Conservation (phyloP, 345 rosid species). For the Syzygium aromaticum region DNA sequence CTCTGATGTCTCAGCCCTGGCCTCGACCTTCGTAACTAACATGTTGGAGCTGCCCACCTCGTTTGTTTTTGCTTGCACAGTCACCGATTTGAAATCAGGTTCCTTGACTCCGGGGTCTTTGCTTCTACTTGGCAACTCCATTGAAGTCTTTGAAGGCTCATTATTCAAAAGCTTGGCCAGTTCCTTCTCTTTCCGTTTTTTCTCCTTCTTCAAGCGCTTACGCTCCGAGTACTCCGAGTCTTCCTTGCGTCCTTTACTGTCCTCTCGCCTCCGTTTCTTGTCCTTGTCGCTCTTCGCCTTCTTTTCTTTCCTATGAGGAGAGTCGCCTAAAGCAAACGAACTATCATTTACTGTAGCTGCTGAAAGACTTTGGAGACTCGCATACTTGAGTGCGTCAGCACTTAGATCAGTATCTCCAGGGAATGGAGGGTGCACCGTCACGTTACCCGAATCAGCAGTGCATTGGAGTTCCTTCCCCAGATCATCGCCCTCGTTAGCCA, state of each 20-base stretch:
- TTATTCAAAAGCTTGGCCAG: conserved; percentile 45
- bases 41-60: conserved; percentile 32
- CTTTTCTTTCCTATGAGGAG: conserved; percentile 31
- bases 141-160: conserved; percentile 20
- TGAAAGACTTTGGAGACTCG: conserved; percentile 59
- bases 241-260: conserved; percentile 16
- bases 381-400: conserved; percentile 41
- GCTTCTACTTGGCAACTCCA: conserved; percentile 7
- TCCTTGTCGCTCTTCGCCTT: conserved; percentile 32
- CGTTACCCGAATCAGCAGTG: conserved; percentile 86
- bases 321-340: conserved; percentile 8
- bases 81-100: conserved; percentile 6
- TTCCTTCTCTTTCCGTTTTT: conserved; percentile 72
- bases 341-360: conserved; percentile 21
- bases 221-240: conserved; percentile 63
- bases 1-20: conserved; percentile 39
- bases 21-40: conserved; percentile 21
- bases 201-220: conserved; percentile 85
- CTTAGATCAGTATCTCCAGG: conserved; percentile 40
- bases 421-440: conserved; percentile 25
- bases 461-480: conserved; percentile 87
- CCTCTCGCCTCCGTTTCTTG: conserved; percentile 63
- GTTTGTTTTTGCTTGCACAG: conserved; percentile 20
- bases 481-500: conserved; percentile 54
- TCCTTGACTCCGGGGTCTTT: conserved; percentile 2